Conservation (phyloP, 306 rosid genomes). For the Quercus suber region DNA sequence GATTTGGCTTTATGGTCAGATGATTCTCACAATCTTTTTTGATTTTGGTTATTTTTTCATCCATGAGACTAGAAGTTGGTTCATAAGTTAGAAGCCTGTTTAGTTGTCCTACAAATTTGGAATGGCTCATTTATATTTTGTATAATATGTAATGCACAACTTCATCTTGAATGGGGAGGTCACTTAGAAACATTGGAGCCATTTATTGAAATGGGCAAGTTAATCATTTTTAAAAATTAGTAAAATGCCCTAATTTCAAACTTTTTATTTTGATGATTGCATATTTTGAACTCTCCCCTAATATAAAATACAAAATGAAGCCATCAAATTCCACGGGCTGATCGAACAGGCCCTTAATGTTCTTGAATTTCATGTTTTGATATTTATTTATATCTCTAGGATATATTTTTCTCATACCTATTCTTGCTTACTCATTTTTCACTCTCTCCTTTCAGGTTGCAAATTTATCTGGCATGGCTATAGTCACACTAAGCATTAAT, state of each 20-base stretch:
- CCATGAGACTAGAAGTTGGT: not conserved
- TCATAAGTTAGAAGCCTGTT: not conserved
- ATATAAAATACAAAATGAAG: not conserved
- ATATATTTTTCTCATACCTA: conserved; percentile 21
- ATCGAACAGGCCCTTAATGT: not conserved
- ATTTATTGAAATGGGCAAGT: not conserved
- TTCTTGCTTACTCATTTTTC: conserved; percentile 5
- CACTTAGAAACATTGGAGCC: not conserved
- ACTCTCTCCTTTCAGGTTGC: conserved; percentile 45
- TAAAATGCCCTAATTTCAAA: not conserved
- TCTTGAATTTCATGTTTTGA: not conserved
- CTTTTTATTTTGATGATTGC: not conserved
- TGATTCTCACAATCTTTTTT: conserved; percentile 6
- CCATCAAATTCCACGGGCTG: not conserved
- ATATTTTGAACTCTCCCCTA: not conserved
- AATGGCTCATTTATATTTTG: not conserved
- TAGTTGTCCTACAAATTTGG: not conserved
- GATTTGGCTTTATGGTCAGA: conserved; percentile 82
- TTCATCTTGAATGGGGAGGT: not conserved
- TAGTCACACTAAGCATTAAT: conserved; percentile 57
- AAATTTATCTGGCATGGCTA: conserved; percentile 50
- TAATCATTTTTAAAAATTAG: not conserved
- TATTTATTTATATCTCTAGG: conserved; percentile 4
- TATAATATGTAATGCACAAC: not conserved
- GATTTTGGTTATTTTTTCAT: not conserved